Evolutionary conservation across 2,329 filamentous ascomycete genomes (phyloP).

Genomic region (Parastagonospora nodorum): DNA sequence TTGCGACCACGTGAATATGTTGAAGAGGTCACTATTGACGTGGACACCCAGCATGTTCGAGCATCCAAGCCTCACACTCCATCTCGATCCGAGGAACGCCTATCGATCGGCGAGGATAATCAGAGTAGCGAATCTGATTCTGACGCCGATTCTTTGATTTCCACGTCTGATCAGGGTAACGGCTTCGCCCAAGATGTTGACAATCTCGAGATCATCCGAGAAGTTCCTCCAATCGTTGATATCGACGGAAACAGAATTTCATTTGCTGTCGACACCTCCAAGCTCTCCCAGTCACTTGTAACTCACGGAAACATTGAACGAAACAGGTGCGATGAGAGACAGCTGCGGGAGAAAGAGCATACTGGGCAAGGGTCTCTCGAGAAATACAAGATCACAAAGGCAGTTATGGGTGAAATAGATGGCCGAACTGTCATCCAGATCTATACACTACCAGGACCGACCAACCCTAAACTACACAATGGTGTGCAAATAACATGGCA

Average conservation of each 20-base stretch:
- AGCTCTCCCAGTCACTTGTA: not conserved
- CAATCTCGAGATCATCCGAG: not conserved
- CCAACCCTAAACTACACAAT: constrained; percentile 9
- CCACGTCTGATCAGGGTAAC: not conserved
- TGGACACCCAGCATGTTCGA: too few relatives aligned
- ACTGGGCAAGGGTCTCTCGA: constrained; percentile 11
- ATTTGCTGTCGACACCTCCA: constrained; percentile 17
- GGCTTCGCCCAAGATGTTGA: not conserved
- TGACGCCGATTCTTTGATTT: not conserved
- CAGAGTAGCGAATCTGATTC: not conserved
- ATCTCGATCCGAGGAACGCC: too few relatives aligned
- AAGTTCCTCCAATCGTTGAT: constrained; percentile 16
- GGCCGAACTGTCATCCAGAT: constrained; percentile 25
- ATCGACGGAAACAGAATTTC: constrained; percentile 30
- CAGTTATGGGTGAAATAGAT: constrained; percentile 17
- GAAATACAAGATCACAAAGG: constrained; percentile 32
- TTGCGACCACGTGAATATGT: too few relatives aligned
- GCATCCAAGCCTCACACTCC: too few relatives aligned
- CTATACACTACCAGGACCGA: constrained; percentile 26
- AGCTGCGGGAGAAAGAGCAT: not conserved
- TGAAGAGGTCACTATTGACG: too few relatives aligned
- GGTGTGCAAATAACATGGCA: constrained; percentile 30
- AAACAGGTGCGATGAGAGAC: too few relatives aligned
- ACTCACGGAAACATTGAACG: too few relatives aligned
- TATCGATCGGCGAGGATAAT: too few relatives aligned